A percentile compares a stretch with the other conserved stretches of the same genome.
phyloP scores from a whole-genome alignment of 2,329 filamentous ascomycete species.

The Pezicula neosporulosa region DNA sequence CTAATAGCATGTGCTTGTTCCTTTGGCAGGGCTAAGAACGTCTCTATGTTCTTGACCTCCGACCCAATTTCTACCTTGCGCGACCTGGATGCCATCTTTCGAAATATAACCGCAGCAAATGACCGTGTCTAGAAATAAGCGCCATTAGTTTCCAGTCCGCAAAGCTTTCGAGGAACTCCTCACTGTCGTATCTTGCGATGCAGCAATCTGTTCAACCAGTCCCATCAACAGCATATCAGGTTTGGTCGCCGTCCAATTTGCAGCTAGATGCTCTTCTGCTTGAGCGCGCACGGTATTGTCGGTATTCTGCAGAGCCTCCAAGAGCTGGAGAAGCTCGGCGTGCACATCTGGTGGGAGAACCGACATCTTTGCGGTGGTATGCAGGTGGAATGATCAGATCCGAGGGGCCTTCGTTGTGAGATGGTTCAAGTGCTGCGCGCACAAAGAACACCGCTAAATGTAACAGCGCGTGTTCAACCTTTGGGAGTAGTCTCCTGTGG shows the following conservation, averaged over 20 bases:
- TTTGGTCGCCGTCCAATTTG: conserved; percentile 78
- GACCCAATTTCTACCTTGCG: conserved; percentile 66
- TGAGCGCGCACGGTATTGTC: conserved; percentile 83
- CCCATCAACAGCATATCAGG: conserved; percentile 92
- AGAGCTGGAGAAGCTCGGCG: conserved; percentile 77
- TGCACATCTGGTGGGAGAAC: conserved; percentile 81
- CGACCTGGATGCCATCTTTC: conserved; percentile 86
- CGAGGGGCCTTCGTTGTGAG: background rate
- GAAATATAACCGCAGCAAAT: conserved; percentile 91
- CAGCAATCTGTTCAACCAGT: conserved; percentile 85
- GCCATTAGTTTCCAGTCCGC: conserved; percentile 8
- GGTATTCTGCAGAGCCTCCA: conserved; percentile 82
- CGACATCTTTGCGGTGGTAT: conserved; percentile 60
- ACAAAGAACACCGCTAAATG: no score
- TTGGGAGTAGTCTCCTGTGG: no score
- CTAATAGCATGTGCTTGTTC: conserved; percentile 77
- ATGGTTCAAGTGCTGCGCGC: background rate
- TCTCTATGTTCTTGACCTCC: conserved; percentile 62
- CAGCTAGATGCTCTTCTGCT: conserved; percentile 87
- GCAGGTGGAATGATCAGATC: background rate
- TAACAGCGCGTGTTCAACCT: no score
- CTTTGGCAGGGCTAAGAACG: conserved; percentile 76
- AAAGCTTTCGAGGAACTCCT: conserved; percentile 6
- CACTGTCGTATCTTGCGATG: conserved; percentile 48
- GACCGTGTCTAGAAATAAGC: conserved; percentile 67